Evolutionary conservation across 352 stramenopile genomes (phyloP).

Genomic region (Phytophthora lateralis): DNA sequence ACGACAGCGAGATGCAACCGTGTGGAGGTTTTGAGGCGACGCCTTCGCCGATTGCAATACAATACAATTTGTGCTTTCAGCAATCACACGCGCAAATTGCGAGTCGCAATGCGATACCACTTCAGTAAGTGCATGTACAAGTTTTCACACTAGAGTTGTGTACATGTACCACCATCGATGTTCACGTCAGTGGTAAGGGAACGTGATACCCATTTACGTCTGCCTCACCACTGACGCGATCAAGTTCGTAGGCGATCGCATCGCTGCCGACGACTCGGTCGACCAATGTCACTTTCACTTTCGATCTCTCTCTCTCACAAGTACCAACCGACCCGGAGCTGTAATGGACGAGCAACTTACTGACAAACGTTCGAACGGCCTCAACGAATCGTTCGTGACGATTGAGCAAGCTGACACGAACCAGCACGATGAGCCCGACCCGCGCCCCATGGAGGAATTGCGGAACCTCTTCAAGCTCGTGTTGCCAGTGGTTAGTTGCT

Average conservation of each 20-base stretch:
- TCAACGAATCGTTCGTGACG: constrained; percentile 15
- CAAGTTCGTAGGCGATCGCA: background rate
- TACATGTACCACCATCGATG: background rate
- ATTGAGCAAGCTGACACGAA: background rate
- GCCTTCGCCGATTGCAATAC: no score
- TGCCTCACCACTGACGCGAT: background rate
- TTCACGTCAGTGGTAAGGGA: constrained; percentile 16
- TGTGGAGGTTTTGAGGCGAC: no score
- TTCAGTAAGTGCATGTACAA: no score
- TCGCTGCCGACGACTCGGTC: background rate
- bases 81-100: no score
- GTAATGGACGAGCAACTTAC: constrained; percentile 16
- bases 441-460: constrained; percentile 3
- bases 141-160: no score
- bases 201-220: constrained; percentile 7
- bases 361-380: background rate
- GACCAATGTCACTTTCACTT: background rate
- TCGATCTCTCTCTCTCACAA: background rate
- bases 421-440: constrained; percentile 6
- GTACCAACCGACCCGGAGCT: background rate
- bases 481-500: constrained; percentile 15
- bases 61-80: no score
- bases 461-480: constrained; percentile 11
- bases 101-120: no score
- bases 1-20: no score